Base-by-base conservation (phyloP, 225 moss, liverwort and hornwort genomes). In the Asterella californica region DNA sequence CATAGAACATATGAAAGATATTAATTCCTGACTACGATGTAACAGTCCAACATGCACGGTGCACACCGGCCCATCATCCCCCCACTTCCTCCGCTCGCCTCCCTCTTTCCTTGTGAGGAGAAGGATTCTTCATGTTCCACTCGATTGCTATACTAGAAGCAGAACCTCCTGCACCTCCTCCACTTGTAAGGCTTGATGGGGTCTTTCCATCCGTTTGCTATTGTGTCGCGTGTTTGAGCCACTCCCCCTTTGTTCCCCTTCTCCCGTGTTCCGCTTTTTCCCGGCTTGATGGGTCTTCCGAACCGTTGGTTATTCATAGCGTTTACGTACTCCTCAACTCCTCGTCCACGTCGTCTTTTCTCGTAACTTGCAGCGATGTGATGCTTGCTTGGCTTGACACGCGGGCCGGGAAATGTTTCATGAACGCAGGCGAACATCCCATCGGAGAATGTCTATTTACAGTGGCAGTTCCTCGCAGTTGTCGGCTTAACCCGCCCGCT, bases 1-100 rank as follows among this genome's bases (percentile, higher is more conserved):
- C 67, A 67, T 67, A 67, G 67, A 67, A 67, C 67, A 67, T 67
- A 34, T 67, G 67, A 19, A 67, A 34, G 67, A 5, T 33, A 67
- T 67, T 67, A 67, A 33, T 36, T 67, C 61, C 67, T 36, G 67
- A 36, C 34, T 15, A 42, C 32, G 67, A 34, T 36, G 67, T 67
- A 67, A 67, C 67, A 34, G 65, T 25, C 33, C 32, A 65, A 65
- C 65, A 65, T 32, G 59, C 59, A 18, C 59, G 25, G 5, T n/a
- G 42, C 61, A 27, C 0, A 5, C 61, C n/a, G 5, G 67, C 67
- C 10, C 67, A 67, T 67, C 67, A 67, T 67, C 67, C 5, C 33
- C 22, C 0, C 24, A 11, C 2, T 25, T 25, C 21, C 24, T 25
- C n/a, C n/a, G n/a, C n/a, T n/a, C n/a, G n/a, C n/a, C n/a, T n/a